These are phyloP conservation scores for Phaeotremella fagi DNA, from an alignment of 768 basidiomycete species.

Conservation along the genomic window DNA sequence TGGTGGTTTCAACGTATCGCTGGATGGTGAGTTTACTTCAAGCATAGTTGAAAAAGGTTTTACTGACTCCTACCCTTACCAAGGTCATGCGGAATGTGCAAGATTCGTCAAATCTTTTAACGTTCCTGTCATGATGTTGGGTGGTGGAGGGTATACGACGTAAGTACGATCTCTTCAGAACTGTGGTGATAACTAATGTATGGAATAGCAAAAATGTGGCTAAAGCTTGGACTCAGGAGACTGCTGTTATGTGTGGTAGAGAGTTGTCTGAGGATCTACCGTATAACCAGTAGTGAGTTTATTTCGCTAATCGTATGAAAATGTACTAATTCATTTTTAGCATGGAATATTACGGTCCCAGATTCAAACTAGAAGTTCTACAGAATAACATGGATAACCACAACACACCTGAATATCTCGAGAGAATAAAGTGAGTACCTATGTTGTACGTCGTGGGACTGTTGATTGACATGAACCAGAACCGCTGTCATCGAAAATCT, in stretches of 20 bases:
- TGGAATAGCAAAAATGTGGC: slow-evolving; percentile 72
- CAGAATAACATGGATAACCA: slow-evolving; percentile 92
- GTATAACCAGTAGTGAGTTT: slow-evolving; percentile 49
- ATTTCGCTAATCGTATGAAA: slow-evolving; percentile 58
- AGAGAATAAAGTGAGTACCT: slow-evolving; percentile 63
- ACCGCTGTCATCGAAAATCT: slow-evolving; percentile 57
- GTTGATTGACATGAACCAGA: slow-evolving; percentile 38
- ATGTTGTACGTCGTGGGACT: background rate
- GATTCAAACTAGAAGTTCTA: slow-evolving; percentile 85
- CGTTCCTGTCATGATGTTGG: slow-evolving; percentile 82
- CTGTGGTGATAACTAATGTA: slow-evolving; percentile 4
- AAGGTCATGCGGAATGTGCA: slow-evolving; percentile 85
- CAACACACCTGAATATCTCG: slow-evolving; percentile 75
- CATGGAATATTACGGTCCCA: slow-evolving; percentile 96
- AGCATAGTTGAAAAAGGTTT: too few species aligned
- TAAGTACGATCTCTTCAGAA: slow-evolving; percentile 16
- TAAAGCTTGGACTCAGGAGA: slow-evolving; percentile 92
- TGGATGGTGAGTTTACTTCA: slow-evolving; percentile 56
- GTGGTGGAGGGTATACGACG: slow-evolving; percentile 95
- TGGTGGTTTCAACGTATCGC: slow-evolving; percentile 91
- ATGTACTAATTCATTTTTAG: slow-evolving; percentile 83
- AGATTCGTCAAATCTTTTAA: slow-evolving; percentile 75
- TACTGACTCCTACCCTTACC: background rate
- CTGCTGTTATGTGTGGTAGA: slow-evolving; percentile 85
- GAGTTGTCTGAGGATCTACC: slow-evolving; percentile 55